A percentile compares a stretch with the other conserved stretches of the same genome.
Conservation (phyloP, 371 early-diverging fungal species). For the Dichotomocladium elegans region DNA sequence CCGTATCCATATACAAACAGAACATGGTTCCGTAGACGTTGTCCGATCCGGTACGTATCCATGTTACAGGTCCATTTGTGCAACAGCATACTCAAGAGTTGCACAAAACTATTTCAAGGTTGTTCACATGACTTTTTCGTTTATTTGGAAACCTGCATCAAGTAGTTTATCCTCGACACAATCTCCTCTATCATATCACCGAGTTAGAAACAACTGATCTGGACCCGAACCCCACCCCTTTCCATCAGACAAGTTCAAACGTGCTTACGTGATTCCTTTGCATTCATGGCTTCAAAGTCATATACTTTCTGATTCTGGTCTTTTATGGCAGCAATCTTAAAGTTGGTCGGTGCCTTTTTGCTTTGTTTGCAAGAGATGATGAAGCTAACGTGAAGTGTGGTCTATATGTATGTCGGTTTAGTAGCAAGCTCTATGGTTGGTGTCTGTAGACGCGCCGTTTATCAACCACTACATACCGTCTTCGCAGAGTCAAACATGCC, state of each 20-base stretch:
- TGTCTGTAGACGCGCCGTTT: not conserved
- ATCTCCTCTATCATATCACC: slow-evolving; percentile 33
- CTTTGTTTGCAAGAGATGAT: slow-evolving; percentile 77
- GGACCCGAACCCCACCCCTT: not conserved
- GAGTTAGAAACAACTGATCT: no score
- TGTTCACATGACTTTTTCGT: no score
- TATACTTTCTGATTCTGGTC: slow-evolving; percentile 71
- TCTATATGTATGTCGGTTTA: slow-evolving; percentile 21
- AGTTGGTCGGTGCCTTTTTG: slow-evolving; percentile 68
- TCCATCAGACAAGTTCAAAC: not conserved
- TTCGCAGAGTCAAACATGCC: slow-evolving; percentile 79
- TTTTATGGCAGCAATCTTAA: slow-evolving; percentile 70
- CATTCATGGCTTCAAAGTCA: slow-evolving; percentile 73
- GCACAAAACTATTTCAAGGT: no score
- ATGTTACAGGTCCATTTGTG: no score
- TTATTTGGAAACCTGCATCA: slow-evolving; percentile 43
- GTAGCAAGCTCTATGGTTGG: not conserved
- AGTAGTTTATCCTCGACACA: slow-evolving; percentile 34
- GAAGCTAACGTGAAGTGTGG: slow-evolving; percentile 76
- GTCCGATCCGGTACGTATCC: no score
- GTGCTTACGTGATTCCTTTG: slow-evolving; percentile 69
- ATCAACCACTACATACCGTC: slow-evolving; percentile 51
- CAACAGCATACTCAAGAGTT: no score
- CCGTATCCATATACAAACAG: no score
- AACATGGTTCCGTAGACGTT: no score